Evolutionary conservation across 495 filamentous ascomycete genomes (phyloP).

Genomic region (Penicillium crystallinum): DNA sequence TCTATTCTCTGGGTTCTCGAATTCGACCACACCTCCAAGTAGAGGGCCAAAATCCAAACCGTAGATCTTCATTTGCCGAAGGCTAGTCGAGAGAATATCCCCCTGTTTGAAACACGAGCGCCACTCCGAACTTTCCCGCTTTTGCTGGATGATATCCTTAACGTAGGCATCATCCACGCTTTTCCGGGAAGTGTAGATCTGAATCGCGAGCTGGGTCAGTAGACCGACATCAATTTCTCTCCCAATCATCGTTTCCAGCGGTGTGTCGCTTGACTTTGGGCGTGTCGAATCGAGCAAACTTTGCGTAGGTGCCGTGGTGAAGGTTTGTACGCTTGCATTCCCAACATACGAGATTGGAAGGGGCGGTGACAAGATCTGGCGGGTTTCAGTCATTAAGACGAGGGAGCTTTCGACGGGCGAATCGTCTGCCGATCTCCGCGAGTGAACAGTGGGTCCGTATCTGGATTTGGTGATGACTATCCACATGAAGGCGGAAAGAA

Average conservation of each 20-base stretch:
- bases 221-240: too few species aligned
- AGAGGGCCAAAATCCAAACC: neutral
- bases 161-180: neutral
- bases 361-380: neutral
- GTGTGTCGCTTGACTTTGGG: too few species aligned
- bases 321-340: neutral
- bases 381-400: neutral
- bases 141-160: neutral
- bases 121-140: neutral
- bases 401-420: neutral
- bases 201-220: neutral
- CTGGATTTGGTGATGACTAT: too few species aligned
- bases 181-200: neutral
- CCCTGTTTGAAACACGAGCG: neutral
- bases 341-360: neutral
- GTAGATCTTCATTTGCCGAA: neutral
- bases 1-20: neutral
- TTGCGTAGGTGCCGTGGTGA: neutral
- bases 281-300: neutral
- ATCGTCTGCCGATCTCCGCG: too few species aligned
- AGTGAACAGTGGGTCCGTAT: too few species aligned
- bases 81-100: neutral
- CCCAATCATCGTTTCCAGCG: too few species aligned
- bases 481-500: too few species aligned
- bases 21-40: neutral